Percentiles rank a stretch among this genome's conserved stretches.
These are phyloP conservation scores for Bacidia rubella DNA, from an alignment of 495 filamentous ascomycete genomes.

Conservation along the genomic window DNA sequence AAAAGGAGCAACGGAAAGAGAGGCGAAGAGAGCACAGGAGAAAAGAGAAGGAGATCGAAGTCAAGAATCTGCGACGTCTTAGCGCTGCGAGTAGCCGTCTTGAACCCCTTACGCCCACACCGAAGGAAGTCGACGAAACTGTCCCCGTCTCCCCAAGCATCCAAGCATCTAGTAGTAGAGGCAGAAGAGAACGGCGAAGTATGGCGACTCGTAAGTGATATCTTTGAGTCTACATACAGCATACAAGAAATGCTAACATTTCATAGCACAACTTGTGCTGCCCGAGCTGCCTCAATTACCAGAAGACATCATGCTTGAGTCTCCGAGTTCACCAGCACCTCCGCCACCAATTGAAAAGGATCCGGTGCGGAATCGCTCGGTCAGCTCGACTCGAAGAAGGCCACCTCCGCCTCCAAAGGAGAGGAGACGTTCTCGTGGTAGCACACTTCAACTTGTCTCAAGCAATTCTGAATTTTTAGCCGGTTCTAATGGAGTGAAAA, in stretches of 20 bases:
- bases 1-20: constrained; percentile 91
- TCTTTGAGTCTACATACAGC: background rate
- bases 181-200: constrained; percentile 44
- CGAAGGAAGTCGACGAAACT: constrained; percentile 66
- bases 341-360: constrained; percentile 68
- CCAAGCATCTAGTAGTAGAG: constrained; percentile 28
- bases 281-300: constrained; percentile 63
- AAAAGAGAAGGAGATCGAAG: constrained; percentile 69
- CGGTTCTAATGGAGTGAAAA: constrained; percentile 39
- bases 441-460: constrained; percentile 68
- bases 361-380: constrained; percentile 42
- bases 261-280: constrained; percentile 30
- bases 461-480: constrained; percentile 51
- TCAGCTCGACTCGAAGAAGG: constrained; percentile 52
- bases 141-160: constrained; percentile 26
- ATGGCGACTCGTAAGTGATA: constrained; percentile 25
- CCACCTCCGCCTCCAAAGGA: constrained; percentile 85
- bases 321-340: constrained; percentile 34
- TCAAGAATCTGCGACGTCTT: constrained; percentile 63
- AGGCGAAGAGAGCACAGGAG: constrained; percentile 70
- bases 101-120: constrained; percentile 58
- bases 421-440: constrained; percentile 54
- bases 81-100: constrained; percentile 77
- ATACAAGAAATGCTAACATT: background rate
- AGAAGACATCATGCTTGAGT: constrained; percentile 35